Base-by-base conservation (phyloP, 345 rosid genomes). In the Isatis tinctoria region DNA sequence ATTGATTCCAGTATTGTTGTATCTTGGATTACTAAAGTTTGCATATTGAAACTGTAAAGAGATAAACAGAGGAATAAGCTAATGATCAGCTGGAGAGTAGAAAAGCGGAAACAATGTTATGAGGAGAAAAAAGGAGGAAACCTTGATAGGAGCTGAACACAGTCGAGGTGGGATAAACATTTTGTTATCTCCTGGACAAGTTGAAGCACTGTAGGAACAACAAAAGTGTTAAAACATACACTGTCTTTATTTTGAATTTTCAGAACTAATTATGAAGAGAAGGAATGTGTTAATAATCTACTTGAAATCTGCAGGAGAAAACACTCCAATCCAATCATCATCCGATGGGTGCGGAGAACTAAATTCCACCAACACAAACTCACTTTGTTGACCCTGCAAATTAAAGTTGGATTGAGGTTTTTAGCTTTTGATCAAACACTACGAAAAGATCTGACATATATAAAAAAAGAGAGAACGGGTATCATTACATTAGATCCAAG, bases 301-400 rank as follows among this genome's bases (percentile, higher is more conserved):
- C 92, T 87, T 86, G 81, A 89, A 86, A 75, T 87, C 82, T 58
- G 87, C 82, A 70, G 92, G 92, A 57, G 95, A 89, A 83, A 89
- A 89, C 27, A 89, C 90, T 56, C 86, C 96, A 73, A 89, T 84
- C 90, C 96, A 86, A 74, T 90, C 89, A 81, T 83, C 87, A 79
- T 61, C 59, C 7, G 87, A 83, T 37, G 96, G 89, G 48, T 74
- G 79, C 13, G 85, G 82, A 63, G 82, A 82, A 60, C 61, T 57
- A 63, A 65, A 87, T 53, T 83, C 79, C 48, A 90, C 80, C 22
- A 73, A 78, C 37, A 86, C 83, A 81, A 87, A 82, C 48, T 86
- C 90, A 5, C 86, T 67, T 70, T 79, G 85, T 74, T 76, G 80
- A 53, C 90, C 91, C 95, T 87, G 64, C 69, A 51, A 48, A 6